Base-by-base conservation (phyloP, 2,329 filamentous ascomycete species). In the Rutstroemia sp. region DNA sequence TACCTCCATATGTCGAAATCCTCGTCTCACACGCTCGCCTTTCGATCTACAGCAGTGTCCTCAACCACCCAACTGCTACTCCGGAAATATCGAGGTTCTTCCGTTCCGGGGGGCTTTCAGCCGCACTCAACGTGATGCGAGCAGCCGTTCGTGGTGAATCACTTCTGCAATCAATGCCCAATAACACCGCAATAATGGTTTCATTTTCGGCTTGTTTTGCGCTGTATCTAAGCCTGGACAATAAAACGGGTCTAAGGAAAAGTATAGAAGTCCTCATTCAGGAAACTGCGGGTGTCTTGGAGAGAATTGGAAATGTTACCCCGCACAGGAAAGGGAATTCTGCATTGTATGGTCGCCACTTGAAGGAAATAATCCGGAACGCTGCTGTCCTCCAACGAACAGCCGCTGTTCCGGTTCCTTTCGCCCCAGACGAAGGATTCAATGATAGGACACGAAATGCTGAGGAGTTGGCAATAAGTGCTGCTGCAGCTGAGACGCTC, bases 131-230 rank as follows among this genome's bases (percentile, higher is more conserved):
- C 57, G 87, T 90, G 4, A 80, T 90, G 75, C 81, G 86, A 21
- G 84, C 83, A 1, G 86, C 86, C 0, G 87, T 89, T 5, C 86
- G 88, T 68, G 86, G 86, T 37, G 86, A 90, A 66, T 74, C 77
- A 0, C 79, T 85, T 59, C 75, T 90, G 0, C 83, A 83, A 55
- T 88, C 86, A 0, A 90, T 90, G 86, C 86, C 86, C 0, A 90
- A 90, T 69, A 90, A 90, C 63, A 88, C 86, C 81, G 86, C 55
- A 87, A 89, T 63, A 61, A 90, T 90, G 87, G 87, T 90, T 12
- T 87, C 85, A 1, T 89, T 88, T 61, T 86, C 86, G 0, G 84
- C 84, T n/a, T 87, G 83, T 63, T 87, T 86, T 59, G 83, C 84
- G 70, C 58, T 87, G n/a, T 79, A 81, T 9, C 74, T 87, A 49